These are phyloP conservation scores for Acrodontium crateriforme DNA, from an alignment of 2,329 filamentous ascomycete species.

Conservation along the genomic window DNA sequence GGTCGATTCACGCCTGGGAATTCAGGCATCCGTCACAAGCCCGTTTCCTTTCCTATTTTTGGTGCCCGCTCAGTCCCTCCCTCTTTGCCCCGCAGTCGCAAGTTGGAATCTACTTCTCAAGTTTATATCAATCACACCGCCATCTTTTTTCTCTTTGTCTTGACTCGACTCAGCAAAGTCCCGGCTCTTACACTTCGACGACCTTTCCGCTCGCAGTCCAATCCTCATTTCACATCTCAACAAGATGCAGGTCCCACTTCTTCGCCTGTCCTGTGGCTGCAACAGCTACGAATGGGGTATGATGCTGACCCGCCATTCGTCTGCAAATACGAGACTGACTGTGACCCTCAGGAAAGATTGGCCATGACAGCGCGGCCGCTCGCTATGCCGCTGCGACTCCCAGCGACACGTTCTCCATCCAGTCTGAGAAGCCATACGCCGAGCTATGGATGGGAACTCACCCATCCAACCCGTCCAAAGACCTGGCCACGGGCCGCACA, in stretches of 20 bases:
- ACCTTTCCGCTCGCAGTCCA: too few species aligned
- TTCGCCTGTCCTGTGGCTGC: slow-evolving; percentile 75
- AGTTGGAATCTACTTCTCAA: too few species aligned
- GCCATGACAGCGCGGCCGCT: slow-evolving; percentile 73
- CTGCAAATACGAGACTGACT: not conserved
- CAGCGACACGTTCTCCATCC: slow-evolving; percentile 57
- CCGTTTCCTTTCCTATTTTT: too few species aligned
- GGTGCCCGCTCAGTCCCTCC: too few species aligned
- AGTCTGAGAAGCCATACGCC: slow-evolving; percentile 83
- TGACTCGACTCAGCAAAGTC: too few species aligned
- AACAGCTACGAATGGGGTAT: slow-evolving; percentile 97
- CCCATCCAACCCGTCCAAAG: slow-evolving; percentile 86
- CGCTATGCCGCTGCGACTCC: slow-evolving; percentile 79
- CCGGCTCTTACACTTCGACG: too few species aligned
- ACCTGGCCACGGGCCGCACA: slow-evolving; percentile 68
- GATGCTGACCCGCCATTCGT: slow-evolving; percentile 7
- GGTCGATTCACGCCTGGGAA: too few species aligned
- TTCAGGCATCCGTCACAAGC: too few species aligned
- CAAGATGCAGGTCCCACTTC: slow-evolving; percentile 62
- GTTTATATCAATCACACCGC: too few species aligned
- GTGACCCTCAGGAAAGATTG: slow-evolving; percentile 56
- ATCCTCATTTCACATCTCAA: too few species aligned
- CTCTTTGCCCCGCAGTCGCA: too few species aligned
- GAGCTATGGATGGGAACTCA: slow-evolving; percentile 99
- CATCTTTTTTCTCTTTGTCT: too few species aligned